Conservation (phyloP, 108 stramenopile genomes). For the Cyclotella kingstonii region DNA sequence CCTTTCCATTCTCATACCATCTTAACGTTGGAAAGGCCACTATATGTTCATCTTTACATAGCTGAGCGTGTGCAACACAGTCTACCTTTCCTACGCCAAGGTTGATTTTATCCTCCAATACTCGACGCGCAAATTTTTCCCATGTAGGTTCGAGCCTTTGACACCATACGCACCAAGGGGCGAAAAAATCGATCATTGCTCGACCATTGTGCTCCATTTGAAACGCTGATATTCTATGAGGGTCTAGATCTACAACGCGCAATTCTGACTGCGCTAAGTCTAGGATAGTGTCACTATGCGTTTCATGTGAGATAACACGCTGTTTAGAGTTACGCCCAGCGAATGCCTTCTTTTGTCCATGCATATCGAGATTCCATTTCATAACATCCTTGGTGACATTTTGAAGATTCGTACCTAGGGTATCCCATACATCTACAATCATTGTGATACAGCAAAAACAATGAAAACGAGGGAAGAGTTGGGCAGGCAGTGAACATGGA, state of each 20-base stretch:
- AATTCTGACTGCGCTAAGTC: conserved; percentile 46
- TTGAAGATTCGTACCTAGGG: conserved; percentile 90
- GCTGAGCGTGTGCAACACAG: conserved; percentile 73
- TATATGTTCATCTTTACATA: conserved; percentile 61
- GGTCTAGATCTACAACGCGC: conserved; percentile 54
- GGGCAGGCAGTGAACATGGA: too few relatives aligned
- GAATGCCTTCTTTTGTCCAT: conserved; percentile 72
- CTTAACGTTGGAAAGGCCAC: conserved; percentile 80
- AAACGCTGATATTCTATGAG: conserved; percentile 55
- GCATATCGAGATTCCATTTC: conserved; percentile 93
- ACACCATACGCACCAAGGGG: conserved; percentile 95
- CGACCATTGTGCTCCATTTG: conserved; percentile 58
- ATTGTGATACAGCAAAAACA: too few relatives aligned
- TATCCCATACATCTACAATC: conserved; percentile 75
- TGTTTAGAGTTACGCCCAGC: conserved; percentile 90
- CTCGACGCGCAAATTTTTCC: conserved; percentile 86
- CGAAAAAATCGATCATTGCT: conserved; percentile 85
- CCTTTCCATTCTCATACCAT: conserved; percentile 47
- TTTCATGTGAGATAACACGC: conserved; percentile 78
- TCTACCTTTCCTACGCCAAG: conserved; percentile 88
- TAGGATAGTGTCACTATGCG: conserved; percentile 72
- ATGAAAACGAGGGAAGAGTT: too few relatives aligned
- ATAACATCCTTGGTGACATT: conserved; percentile 96
- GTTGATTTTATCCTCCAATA: conserved; percentile 57
- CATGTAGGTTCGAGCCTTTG: conserved; percentile 93